Percentiles rank a stretch among this genome's conserved stretches.
Evolutionary conservation across 2,329 filamentous ascomycete genomes (phyloP).

Genomic region (Aschersonia sp.): DNA sequence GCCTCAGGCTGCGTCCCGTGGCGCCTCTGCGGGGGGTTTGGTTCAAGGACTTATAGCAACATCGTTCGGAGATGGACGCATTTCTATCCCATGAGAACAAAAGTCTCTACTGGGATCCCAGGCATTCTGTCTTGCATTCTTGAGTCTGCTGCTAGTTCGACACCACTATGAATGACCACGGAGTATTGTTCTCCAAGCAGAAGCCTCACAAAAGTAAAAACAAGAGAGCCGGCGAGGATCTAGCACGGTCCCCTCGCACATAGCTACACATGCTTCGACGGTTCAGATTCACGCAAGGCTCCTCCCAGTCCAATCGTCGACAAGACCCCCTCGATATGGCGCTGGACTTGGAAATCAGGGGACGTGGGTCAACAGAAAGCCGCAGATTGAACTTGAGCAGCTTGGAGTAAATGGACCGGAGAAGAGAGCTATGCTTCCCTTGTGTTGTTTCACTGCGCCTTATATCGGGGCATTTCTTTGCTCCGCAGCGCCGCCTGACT

Average conservation of each 20-base stretch:
- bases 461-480: neutral
- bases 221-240: neutral
- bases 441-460: neutral
- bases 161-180: neutral
- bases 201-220: neutral
- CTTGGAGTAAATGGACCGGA: neutral
- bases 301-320: neutral
- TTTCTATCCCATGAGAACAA: too few species aligned
- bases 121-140: too few species aligned
- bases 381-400: neutral
- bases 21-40: too few species aligned
- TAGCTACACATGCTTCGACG: neutral
- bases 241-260: neutral
- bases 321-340: neutral
- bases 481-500: too few species aligned
- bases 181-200: neutral
- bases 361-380: neutral
- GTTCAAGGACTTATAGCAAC: too few species aligned
- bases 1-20: too few species aligned
- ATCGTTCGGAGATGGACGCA: too few species aligned
- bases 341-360: neutral
- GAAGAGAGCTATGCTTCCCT: neutral
- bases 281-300: neutral
- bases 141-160: neutral
- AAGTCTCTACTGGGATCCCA: too few species aligned